Evolutionary conservation across 2,329 filamentous ascomycete genomes (phyloP), one percentile per base, ranked within the genome.

Genomic region (Calycina marina): DNA sequence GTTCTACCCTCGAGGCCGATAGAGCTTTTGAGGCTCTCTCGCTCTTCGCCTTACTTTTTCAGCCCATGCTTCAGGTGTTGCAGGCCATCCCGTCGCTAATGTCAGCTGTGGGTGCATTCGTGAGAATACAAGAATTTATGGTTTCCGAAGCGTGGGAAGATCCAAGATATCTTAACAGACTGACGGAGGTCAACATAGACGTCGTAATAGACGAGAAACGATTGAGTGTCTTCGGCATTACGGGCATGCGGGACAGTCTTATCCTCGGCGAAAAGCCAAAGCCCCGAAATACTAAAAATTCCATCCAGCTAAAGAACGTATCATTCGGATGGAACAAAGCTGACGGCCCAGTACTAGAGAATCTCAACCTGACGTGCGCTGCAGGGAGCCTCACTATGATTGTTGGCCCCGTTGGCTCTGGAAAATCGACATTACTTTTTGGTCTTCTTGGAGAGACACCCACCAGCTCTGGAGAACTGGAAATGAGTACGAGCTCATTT

Each of bases 401-500:
- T n/a, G 35, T 49, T 14, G 50, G 50, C 4, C 49, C 49, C 4
- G 46, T 52, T 6, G 50, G 41, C 3, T 48, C 37, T 2, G 50
- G 51, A n/a, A 53, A 53, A 25, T 45, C 40, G 1, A 40, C 41
- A 13, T 29, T 48, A n/a, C 24, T 42, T 18, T 36, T 50, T 28
- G 33, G 39, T 16, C 34, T 53, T 6, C 34, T 51, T 3, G 46
- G 47, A 6, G 37, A 40, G 33, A 52, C 52, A 1, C 53, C 57
- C 0, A 6, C n/a, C 18, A 6, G 6, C 6, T 6, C 6, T n/a
- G 45, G 45, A 13, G 40, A 25, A 4, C 25, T 45, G 4, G 20
- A 35, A 8, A 14, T 39, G n/a, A 25, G 14, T 6, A 27, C 36
- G 5, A 31, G 24, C 4, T 32, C 31, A 2, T 30, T 59, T 9